Base-by-base conservation (phyloP, 306 rosid species). In the Hippophae gyantsensis region DNA sequence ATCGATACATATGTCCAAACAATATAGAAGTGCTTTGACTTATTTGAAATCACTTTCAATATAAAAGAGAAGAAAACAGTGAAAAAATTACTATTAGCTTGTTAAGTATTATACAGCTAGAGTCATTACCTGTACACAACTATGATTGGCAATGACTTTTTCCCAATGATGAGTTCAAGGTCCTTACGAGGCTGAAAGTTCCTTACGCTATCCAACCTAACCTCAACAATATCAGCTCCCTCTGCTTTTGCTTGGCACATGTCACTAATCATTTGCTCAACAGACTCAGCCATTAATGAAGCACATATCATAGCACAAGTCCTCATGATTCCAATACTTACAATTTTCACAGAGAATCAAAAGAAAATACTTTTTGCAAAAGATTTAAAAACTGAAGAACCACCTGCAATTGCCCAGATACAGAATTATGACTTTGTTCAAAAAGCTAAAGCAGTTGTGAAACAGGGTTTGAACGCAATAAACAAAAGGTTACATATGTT, bases 221-320 rank as follows among this genome's bases (percentile, higher is more conserved):
- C 7, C 65, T 78, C 80, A 7, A 67, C 83, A 9, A 74, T 7
- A 43, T 74, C 80, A 11, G 83, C 83, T 6, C 80, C 77, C 60
- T 78, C 67, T 51, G 63, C 72, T 68, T 78, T 74, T 11, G 83
- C 83, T 56, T 51, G 44, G 43, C 58, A 46, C 83, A 78, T 78
- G 25, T 43, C 67, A 53, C 50, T 74, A 56, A 71, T 54, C 58
- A 74, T 42, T 66, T 71, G 57, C 58, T 71, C 80, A 52, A 68
- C 68, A 42, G 69, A 48, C 61, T 60, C 63, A 49, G 66, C 64
- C 71, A 51, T 74, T 46, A 78, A 32, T 23, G 69, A 72, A 59
- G 55, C 72, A 64, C 80, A 78, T 26, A 78, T 48, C 69, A 63
- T 43, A 8, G 71, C 12, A n/a, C 73, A 51, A 23, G 27, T 46